Base-by-base conservation (phyloP, 257 asterid genomes). In the Ocimum tenuiflorum region DNA sequence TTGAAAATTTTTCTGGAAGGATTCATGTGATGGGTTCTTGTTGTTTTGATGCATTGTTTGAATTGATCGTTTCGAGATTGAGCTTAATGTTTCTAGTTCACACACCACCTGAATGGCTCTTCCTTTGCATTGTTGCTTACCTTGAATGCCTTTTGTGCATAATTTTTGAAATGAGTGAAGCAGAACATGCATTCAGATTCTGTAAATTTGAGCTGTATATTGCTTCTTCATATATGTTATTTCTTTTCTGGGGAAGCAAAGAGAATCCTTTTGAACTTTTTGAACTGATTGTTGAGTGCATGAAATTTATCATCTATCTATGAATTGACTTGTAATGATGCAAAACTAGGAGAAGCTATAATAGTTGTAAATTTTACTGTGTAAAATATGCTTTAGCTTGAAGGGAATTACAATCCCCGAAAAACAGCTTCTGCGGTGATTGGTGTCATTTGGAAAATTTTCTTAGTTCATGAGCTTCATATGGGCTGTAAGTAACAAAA, bases 11-110 rank as follows among this genome's bases (percentile, higher is more conserved):
- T n/a, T n/a, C n/a, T n/a, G n/a, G 20, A 29, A 13, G 27, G 23
- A 13, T 46, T 67, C 43, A 48, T 59, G 53, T 14, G 12, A 48
- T 49, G 49, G 69, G 17, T 4, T 20, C 19, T 31, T 70, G 36
- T 55, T 75, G 43, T 31, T 51, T 66, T 51, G 14, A 7, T 39
- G 33, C 62, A 18, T 65, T 63, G 46, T 65, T 60, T 71, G 47
- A 48, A 64, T 73, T 23, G 64, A 56, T 43, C 46, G 17, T 10
- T 57, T 33, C 39, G 41, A 2, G 38, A 8, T 56, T 12, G 20
- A 65, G 19, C 49, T 38, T 69, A 8, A 17, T 75, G 47, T 38
- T n/a, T 47, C 15, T 29, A 38, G 27, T 13, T 27, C 43, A 20
- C 7, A 18, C 18, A 27, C 58, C 49, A 7, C 12, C 14, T 2